Conservation (phyloP, 192 early-diverging fungal species). For the Coemansia sp. region DNA sequence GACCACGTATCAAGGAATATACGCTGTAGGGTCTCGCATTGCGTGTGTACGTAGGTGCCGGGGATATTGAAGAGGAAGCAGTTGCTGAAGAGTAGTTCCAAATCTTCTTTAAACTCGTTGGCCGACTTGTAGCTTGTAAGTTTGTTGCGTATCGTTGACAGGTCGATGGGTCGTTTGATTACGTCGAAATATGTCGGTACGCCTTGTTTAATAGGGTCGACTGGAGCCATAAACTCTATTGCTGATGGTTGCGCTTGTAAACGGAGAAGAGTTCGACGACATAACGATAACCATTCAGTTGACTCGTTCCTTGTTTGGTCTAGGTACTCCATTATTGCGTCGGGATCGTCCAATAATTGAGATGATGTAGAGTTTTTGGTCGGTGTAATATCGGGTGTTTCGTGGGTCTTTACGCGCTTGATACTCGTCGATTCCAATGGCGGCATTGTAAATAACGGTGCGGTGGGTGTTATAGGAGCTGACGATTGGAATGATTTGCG, state of each 20-base stretch:
- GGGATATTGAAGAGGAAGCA: conserved; percentile 69
- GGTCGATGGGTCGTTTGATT: conserved; percentile 77
- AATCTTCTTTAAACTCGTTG: conserved; percentile 60
- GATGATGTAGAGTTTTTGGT: too few relatives aligned
- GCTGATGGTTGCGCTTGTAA: conserved; percentile 64
- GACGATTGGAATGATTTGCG: conserved; percentile 13
- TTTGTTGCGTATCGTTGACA: conserved; percentile 67
- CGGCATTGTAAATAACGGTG: background rate
- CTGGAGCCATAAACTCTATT: conserved; percentile 68
- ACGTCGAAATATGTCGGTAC: conserved; percentile 69
- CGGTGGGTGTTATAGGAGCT: too few relatives aligned
- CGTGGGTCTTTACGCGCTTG: background rate
- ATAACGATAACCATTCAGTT: conserved; percentile 33
- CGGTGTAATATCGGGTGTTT: background rate
- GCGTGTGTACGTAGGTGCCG: conserved; percentile 57
- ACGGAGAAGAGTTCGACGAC: conserved; percentile 37
- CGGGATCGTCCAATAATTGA: conserved; percentile 21
- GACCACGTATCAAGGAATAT: conserved; percentile 56
- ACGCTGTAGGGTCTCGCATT: conserved; percentile 58
- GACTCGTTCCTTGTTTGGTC: conserved; percentile 11
- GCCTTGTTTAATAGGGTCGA: conserved; percentile 63
- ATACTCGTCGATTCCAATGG: background rate
- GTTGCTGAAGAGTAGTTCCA: conserved; percentile 66
- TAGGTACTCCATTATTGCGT: conserved; percentile 18
- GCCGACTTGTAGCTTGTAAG: conserved; percentile 62